Base-by-base conservation (phyloP, 2,329 filamentous ascomycete genomes). In the Purpureocillium lavendulum region DNA sequence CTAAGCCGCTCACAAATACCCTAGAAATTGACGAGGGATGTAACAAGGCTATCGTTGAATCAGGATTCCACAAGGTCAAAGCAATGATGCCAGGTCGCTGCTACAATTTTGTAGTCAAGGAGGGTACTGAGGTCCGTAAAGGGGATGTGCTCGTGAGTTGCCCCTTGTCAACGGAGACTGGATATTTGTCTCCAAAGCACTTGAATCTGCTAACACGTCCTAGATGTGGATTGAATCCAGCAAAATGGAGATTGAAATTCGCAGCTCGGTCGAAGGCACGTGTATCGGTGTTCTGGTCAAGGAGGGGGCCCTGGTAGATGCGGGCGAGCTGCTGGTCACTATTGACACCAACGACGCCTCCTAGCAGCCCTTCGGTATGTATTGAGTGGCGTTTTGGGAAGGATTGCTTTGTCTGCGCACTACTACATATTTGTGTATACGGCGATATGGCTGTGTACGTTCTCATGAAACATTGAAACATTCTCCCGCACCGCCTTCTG, bases 201-300 rank as follows among this genome's bases (percentile, higher is more conserved):
- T n/a, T n/a, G n/a, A n/a, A n/a, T n/a, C n/a, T 10, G 15, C 40
- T 41, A n/a, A 41, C 31, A 24, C 3, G 2, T 14, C 12, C 10
- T 29, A 56, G 51, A 37, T 55, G 12, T 61, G 47, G 45, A 48
- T 61, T 16, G 58, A 61, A 42, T 60, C 58, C n/a, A 60, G 56
- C 38, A 62, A 62, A 50, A 62, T 62, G 59, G 59, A 61, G 37
- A 45, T 62, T n/a, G 53, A 58, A 33, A 57, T 62, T 36, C 47
- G 44, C n/a, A 59, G 57, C 30, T 53, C 51, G 1, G 36, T 48
- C 0, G 39, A 35, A 14, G 59, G 59, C 4, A 51, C 12, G 28
- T 53, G 58, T 31, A 45, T 42, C 16, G 44, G 40, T 26, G 46
- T 58, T n/a, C 37, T 54, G 28, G 51, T 56, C 2, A 41, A 38